Conservation (phyloP, 148 eudicot genomes). For the Camellia granthamiana region DNA sequence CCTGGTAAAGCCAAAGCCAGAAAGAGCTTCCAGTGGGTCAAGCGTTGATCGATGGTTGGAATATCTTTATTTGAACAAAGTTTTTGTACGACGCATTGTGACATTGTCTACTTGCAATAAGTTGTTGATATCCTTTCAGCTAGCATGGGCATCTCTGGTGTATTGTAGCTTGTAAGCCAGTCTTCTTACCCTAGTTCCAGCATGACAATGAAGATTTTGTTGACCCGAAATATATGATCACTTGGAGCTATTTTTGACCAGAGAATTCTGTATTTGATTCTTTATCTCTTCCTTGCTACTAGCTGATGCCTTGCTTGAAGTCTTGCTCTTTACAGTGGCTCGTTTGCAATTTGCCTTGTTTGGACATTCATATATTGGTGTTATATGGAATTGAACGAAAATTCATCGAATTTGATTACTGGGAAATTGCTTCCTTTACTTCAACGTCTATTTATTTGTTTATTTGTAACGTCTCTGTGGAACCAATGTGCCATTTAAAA, state of each 20-base stretch:
- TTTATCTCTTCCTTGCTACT: not conserved
- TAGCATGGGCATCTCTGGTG: constrained; percentile 2
- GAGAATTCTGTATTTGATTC: not conserved
- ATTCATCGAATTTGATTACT: not conserved
- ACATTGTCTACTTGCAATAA: not conserved
- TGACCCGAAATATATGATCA: not conserved
- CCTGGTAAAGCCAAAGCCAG: constrained; percentile 98
- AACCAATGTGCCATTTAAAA: no score
- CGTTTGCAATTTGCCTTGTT: not conserved
- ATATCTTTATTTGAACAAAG: not conserved
- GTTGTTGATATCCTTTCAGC: not conserved
- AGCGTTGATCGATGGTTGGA: constrained; percentile 47
- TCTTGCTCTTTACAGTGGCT: not conserved
- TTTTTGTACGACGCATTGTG: not conserved
- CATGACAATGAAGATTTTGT: not conserved
- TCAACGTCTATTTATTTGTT: not conserved
- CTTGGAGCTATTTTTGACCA: not conserved
- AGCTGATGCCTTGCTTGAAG: not conserved
- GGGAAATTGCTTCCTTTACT: not conserved
- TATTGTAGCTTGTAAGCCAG: constrained; percentile 10
- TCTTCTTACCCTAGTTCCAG: not conserved
- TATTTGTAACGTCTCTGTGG: not conserved
- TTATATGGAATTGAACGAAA: not conserved
- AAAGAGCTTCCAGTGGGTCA: constrained; percentile 99
- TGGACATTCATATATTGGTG: not conserved